These are phyloP conservation scores for Cyberlindnera misumaiensis DNA, from an alignment of 805 yeast genomes.

Conservation along the genomic window DNA sequence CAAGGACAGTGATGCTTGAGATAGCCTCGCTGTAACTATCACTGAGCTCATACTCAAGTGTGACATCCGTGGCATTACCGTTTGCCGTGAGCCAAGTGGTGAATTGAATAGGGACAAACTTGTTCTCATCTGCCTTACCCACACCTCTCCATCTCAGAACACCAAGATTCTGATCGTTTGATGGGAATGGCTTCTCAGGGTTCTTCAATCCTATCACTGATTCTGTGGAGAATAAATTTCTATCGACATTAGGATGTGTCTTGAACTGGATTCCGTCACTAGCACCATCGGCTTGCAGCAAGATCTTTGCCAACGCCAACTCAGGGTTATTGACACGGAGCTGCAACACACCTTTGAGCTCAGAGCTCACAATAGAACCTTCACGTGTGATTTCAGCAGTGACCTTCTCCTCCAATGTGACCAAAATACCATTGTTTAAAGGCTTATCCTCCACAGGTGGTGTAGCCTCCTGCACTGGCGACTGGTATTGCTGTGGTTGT, in stretches of 20 bases:
- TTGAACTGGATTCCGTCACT: slow-evolving; percentile 61
- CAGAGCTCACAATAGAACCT: slow-evolving; percentile 64
- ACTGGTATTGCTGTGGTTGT: slow-evolving; percentile 11
- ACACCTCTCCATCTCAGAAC: slow-evolving; percentile 88
- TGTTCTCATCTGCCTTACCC: slow-evolving; percentile 52
- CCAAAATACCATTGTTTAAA: slow-evolving; percentile 69
- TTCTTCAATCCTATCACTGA: slow-evolving; percentile 71
- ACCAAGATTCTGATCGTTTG: slow-evolving; percentile 84
- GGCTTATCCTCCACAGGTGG: slow-evolving; percentile 24
- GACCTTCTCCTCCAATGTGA: slow-evolving; percentile 70
- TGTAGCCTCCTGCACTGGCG: slow-evolving; percentile 2
- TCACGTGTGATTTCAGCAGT: slow-evolving; percentile 78
- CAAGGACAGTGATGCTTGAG: slow-evolving; percentile 46
- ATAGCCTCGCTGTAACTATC: slow-evolving; percentile 39
- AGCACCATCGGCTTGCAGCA: slow-evolving; percentile 43
- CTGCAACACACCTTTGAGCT: slow-evolving; percentile 86
- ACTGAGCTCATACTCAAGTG: slow-evolving; percentile 81
- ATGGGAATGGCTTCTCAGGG: slow-evolving; percentile 74
- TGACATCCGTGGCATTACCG: slow-evolving; percentile 59
- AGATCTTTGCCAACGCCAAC: slow-evolving; percentile 58
- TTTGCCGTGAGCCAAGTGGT: slow-evolving; percentile 80
- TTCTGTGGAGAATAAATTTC: slow-evolving; percentile 50
- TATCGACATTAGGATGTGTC: slow-evolving; percentile 95
- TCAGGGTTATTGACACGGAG: slow-evolving; percentile 76
- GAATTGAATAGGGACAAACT: slow-evolving; percentile 57